These are phyloP conservation scores for Dactylellina sp. DNA, from an alignment of 2,329 filamentous ascomycete species.

Conservation along the genomic window DNA sequence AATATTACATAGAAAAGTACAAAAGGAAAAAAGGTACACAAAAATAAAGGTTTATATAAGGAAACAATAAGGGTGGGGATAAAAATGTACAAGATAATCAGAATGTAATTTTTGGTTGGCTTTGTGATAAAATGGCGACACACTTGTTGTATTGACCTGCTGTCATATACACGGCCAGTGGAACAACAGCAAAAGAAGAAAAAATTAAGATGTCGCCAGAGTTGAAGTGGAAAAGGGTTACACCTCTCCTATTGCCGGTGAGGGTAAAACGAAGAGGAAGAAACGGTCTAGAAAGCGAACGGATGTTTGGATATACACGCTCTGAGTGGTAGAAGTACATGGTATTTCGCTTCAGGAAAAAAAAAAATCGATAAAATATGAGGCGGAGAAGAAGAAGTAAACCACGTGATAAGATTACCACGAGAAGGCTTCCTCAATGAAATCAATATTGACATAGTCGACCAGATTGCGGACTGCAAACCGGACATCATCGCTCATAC, in stretches of 20 bases:
- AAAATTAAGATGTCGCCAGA: constrained; percentile 17
- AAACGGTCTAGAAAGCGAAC: constrained; percentile 3
- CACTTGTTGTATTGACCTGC: too few relatives aligned
- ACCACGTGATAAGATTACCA: constrained; percentile 55
- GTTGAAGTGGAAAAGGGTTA: not conserved
- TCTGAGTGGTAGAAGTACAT: constrained; percentile 29
- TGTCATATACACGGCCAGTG: not conserved
- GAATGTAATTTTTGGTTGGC: not conserved
- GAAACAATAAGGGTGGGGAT: too few relatives aligned
- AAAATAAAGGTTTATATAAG: too few relatives aligned
- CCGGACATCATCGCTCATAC: constrained; percentile 80
- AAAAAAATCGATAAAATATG: constrained; percentile 5
- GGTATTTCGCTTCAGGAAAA: constrained; percentile 26
- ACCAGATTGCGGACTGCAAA: constrained; percentile 75
- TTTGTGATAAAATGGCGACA: not conserved
- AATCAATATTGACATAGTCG: constrained; percentile 74
- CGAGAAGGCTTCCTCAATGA: constrained; percentile 81
- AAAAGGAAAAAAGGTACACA: not conserved
- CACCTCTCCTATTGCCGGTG: constrained; percentile 1
- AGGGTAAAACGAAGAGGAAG: constrained; percentile 10
- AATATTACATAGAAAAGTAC: not conserved
- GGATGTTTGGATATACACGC: constrained; percentile 17
- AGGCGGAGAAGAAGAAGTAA: not conserved
- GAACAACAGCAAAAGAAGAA: constrained; percentile 6
- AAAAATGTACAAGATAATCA: constrained; percentile 9